Conservation (phyloP, 371 early-diverging fungal species). For the Blyttiomyces sp. region DNA sequence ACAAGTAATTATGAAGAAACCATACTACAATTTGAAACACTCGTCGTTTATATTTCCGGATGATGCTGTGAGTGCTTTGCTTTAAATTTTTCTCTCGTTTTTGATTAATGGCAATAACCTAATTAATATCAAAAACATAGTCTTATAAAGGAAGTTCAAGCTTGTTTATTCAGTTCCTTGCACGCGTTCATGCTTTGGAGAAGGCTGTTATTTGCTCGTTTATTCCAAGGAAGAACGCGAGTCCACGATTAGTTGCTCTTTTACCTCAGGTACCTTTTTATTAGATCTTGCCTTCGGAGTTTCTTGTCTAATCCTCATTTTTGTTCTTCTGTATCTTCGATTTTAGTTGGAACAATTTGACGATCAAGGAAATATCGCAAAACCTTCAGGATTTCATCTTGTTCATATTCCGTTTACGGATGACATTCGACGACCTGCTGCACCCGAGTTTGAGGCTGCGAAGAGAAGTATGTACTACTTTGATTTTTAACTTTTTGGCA, state of each 20-base stretch:
- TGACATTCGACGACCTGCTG: slow-evolving; percentile 56
- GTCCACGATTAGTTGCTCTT: slow-evolving; percentile 59
- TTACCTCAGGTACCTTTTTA: slow-evolving; percentile 57
- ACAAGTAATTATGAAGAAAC: slow-evolving; percentile 11
- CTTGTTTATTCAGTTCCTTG: slow-evolving; percentile 60
- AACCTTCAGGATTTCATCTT: slow-evolving; percentile 59
- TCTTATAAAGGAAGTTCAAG: slow-evolving; percentile 62
- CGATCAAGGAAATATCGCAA: slow-evolving; percentile 10
- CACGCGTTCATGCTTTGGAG: slow-evolving; percentile 46
- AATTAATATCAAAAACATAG: slow-evolving; percentile 11
- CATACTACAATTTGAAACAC: slow-evolving; percentile 58
- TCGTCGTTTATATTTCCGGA: slow-evolving; percentile 73
- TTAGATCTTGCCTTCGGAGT: background rate
- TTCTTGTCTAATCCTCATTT: background rate
- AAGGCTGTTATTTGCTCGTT: slow-evolving; percentile 62
- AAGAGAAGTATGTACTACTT: background rate
- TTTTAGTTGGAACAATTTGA: slow-evolving; percentile 19
- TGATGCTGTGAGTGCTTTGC: slow-evolving; percentile 47
- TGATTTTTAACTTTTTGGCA: slow-evolving; percentile 15
- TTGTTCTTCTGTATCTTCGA: too few species aligned
- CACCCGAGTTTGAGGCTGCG: slow-evolving; percentile 2
- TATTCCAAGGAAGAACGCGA: slow-evolving; percentile 48
- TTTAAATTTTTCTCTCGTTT: background rate
- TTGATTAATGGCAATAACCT: background rate
- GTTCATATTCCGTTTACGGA: slow-evolving; percentile 67